phyloP scores from a whole-genome alignment of 192 early-diverging fungal genomes.

The Coemansia sp. region DNA sequence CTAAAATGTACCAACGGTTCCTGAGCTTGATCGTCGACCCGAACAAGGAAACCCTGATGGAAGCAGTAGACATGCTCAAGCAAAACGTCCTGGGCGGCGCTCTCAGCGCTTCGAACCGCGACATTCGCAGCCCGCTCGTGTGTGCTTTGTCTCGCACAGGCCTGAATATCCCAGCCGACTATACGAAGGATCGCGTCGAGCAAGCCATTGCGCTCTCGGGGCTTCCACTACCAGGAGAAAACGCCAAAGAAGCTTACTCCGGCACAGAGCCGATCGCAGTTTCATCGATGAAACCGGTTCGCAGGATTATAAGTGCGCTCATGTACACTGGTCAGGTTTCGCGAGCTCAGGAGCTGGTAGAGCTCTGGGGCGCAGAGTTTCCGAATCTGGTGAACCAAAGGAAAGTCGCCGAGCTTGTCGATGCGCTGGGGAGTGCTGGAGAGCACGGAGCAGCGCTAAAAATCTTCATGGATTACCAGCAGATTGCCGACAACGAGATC shows the following conservation, averaged over 20 bases:
- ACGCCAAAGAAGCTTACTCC: not conserved
- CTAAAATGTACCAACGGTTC: slow-evolving; percentile 21
- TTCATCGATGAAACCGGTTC: slow-evolving; percentile 26
- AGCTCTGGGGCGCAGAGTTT: slow-evolving; percentile 19
- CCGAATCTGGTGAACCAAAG: slow-evolving; percentile 28
- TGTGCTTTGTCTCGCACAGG: slow-evolving; percentile 15
- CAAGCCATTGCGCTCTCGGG: slow-evolving; percentile 32
- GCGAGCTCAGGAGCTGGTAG: slow-evolving; percentile 33
- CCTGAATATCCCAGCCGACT: not conserved
- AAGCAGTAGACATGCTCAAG: slow-evolving; percentile 7
- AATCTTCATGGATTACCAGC: slow-evolving; percentile 35
- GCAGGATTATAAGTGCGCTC: slow-evolving; percentile 27
- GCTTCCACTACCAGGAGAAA: not conserved
- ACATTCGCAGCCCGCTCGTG: slow-evolving; percentile 18
- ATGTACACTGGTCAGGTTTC: slow-evolving; percentile 21
- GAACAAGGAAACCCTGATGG: slow-evolving; percentile 7
- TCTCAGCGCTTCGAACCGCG: not conserved
- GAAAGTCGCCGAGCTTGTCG: slow-evolving; percentile 29
- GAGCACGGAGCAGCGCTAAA: slow-evolving; percentile 30
- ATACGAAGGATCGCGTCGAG: slow-evolving; percentile 19
- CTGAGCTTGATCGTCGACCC: slow-evolving; percentile 10
- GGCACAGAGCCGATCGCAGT: not conserved
- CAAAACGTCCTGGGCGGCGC: not conserved
- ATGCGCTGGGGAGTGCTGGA: slow-evolving; percentile 16
- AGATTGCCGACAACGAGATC: slow-evolving; percentile 17